A percentile compares a stretch with the other conserved stretches of the same genome.
phyloP scores from a whole-genome alignment of 768 basidiomycete species.

The Tylopilus felleus region DNA sequence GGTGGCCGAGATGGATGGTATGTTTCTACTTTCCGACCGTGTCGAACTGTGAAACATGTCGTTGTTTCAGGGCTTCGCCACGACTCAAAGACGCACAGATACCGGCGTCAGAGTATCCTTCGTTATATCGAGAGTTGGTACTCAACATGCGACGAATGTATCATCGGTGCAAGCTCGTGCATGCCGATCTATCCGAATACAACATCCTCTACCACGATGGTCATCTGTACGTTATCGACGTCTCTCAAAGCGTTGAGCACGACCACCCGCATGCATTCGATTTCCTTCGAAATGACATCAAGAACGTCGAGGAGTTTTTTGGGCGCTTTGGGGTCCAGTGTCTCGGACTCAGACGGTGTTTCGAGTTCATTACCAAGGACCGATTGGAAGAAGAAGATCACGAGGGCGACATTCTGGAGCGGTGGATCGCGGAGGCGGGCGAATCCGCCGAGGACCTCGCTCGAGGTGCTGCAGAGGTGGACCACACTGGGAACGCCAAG shows the following conservation, averaged over 20 bases:
- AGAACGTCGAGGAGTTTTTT: conserved; percentile 94
- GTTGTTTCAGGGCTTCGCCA: conserved; percentile 72
- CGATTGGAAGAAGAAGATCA: conserved; percentile 32
- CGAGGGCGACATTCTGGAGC: conserved; percentile 34
- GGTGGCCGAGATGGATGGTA: conserved; percentile 82
- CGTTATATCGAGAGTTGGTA: conserved; percentile 77
- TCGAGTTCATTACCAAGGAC: conserved; percentile 82
- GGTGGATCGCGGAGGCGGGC: conserved; percentile 45
- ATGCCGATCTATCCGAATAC: conserved; percentile 98
- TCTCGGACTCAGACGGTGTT: conserved; percentile 77
- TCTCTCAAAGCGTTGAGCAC: conserved; percentile 97
- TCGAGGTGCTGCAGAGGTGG: conserved; percentile 3
- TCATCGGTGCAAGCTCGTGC: conserved; percentile 88
- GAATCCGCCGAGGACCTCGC: conserved; percentile 16
- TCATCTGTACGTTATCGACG: conserved; percentile 93
- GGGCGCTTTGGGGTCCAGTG: conserved; percentile 66
- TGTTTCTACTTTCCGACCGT: conserved; percentile 24
- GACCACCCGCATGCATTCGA: conserved; percentile 97
- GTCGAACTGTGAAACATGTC: conserved; percentile 3
- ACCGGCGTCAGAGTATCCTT: conserved; percentile 44
- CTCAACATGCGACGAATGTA: conserved; percentile 81
- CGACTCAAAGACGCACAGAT: conserved; percentile 86
- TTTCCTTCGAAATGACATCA: conserved; percentile 89
- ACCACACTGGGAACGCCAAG: conserved; percentile 14
- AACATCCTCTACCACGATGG: conserved; percentile 85